Evolutionary conservation across 306 rosid genomes (phyloP), one percentile per base, ranked within the genome.

Genomic region (Parietaria judaica): DNA sequence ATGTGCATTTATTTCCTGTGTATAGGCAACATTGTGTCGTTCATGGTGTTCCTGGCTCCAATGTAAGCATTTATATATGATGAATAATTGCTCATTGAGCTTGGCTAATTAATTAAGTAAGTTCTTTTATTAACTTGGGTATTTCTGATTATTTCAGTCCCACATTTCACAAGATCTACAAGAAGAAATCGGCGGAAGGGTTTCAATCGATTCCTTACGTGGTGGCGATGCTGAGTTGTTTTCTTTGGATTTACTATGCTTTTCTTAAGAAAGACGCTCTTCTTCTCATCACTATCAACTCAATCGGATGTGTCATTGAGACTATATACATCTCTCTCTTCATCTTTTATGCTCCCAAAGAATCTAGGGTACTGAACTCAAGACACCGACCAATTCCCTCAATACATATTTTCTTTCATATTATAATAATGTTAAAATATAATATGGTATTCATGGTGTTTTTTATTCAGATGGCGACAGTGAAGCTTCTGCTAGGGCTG

Each of bases 191-290:
- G 0, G 74, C 89, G 0, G 99, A 82, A 37, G 97, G 94, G 17
- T 94, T 74, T 57, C 99, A 88, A 36, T 72, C 90, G 14, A 79
- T 88, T 48, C 95, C 99, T 3, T 94, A 94, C 54, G 90, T 84
- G 64, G 82, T 94, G n/a, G 87, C 84, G 49, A 79, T 94, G 1
- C 74, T 94, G 51, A 94, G 99, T 66, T 90, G 80, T 37, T 88
- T 84, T 95, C 80, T 88, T 52, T 86, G 90, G 94, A 81, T 94
- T 51, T 94, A 88, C 84, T 94, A 94, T 4, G 99, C 94, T 5
- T 57, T 84, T 51, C 79, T 86, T 14, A 88, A 94, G 51, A 56
- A 55, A 23, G 86, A 83, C 12, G 65, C 85, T 14, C 76, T 78
- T 44, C 83, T 94, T 67, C 90, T 94, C 62, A 81, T 88, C 74